Evolutionary conservation across 768 basidiomycete genomes (phyloP).

Genomic region (Collybia mongolica): DNA sequence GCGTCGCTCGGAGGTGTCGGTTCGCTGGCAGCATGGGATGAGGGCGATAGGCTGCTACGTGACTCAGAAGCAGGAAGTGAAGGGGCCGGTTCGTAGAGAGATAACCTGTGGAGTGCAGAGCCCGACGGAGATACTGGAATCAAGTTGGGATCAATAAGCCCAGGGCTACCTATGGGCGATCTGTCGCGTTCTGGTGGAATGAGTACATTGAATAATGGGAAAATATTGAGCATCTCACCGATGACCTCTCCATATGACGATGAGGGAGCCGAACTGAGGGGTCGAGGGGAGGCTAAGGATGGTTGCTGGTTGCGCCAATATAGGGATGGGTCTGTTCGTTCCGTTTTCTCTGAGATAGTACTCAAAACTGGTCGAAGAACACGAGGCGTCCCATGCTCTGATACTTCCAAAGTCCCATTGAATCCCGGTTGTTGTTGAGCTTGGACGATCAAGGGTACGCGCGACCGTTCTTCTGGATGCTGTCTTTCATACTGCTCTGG

Average conservation of each 20-base stretch:
- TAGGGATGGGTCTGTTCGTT: conserved; percentile 58
- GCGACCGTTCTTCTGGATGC: conserved; percentile 36
- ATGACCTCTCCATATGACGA: conserved; percentile 67
- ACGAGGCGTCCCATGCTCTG: conserved; percentile 26
- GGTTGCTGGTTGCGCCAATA: conserved; percentile 42
- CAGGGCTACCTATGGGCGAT: conserved; percentile 8
- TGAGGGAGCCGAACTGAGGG: conserved; percentile 37
- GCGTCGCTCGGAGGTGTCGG: conserved; percentile 44
- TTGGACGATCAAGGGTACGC: conserved; percentile 58
- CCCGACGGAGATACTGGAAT: conserved; percentile 66
- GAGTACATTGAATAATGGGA: not conserved
- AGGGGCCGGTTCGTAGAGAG: conserved; percentile 56
- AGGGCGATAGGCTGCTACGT: conserved; percentile 32
- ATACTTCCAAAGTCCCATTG: conserved; percentile 25
- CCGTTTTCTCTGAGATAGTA: conserved; percentile 68
- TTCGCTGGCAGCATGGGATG: conserved; percentile 40
- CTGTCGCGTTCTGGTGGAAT: not conserved
- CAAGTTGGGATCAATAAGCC: conserved; percentile 48
- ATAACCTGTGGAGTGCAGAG: conserved; percentile 63
- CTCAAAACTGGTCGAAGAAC: conserved; percentile 41
- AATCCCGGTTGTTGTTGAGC: conserved; percentile 50
- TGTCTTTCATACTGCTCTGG: conserved; percentile 15
- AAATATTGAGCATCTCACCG: conserved; percentile 34
- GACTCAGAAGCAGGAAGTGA: conserved; percentile 48
- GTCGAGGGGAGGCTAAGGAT: conserved; percentile 36